Base-by-base conservation (phyloP, 176 grass and related monocot species). In the Triticum turgidum region DNA sequence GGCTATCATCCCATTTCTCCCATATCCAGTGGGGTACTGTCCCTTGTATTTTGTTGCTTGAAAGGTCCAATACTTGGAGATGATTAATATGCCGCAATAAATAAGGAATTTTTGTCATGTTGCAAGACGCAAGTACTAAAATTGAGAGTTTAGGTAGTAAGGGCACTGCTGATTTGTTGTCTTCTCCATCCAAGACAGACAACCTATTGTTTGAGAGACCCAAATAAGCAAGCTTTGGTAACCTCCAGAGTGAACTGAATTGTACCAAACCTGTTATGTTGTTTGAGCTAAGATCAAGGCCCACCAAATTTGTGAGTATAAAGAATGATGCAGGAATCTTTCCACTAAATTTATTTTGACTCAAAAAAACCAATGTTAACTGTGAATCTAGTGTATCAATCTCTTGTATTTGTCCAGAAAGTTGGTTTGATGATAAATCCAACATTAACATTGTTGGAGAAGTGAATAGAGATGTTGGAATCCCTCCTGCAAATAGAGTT, bases 21-120 rank as follows among this genome's bases (percentile, higher is more conserved):
- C 42, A 88, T 69, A 88, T 61, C 80, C 70, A 78, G 9, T 59
- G 39, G 11, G 81, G 81, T 79, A 89, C 38, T 49, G 27, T 62
- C 41, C 81, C 87, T 3, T 34, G 13, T 13, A 84, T 78, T 4
- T 62, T 52, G 49, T 82, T 87, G 9, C 11, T 64, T 8, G 78
- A 82, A 61, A 87, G 68, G 73, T 87, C 86, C 11, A 87, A 17
- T 5, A 1, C 0, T 11, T 5, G 0, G 1, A 76, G 3, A 20
- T 76, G 47, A 0, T 76, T 29, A 18, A 32, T 7, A 54, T 30
- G 45, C 45, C 20, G 32, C 71, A 74, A 42, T 5, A 45, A 74
- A 1, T 3, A 27, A 7, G 71, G 71, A 1, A 74, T 42, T 25
- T 1, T 54, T 51, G 25, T 32, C 47, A 54, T 51, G 15, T 51